Evolutionary conservation across 371 early-diverging fungal species (phyloP), one percentile per base, ranked within the genome.

Genomic region (Haplosporangium sp.): DNA sequence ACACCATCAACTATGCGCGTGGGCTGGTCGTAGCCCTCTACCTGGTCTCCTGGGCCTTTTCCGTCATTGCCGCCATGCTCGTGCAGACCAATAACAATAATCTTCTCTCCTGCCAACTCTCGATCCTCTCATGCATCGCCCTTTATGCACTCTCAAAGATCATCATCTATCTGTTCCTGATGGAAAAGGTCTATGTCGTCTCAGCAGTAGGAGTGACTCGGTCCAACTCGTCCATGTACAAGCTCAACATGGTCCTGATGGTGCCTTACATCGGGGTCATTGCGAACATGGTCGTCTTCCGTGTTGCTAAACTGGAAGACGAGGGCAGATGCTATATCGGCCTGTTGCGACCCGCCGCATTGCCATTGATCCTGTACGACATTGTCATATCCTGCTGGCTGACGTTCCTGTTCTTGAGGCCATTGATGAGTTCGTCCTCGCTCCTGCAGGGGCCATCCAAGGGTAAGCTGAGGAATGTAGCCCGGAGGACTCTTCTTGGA

Each of bases 31-130:
- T 87, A 0, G 56, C 77, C 0, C 62, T 87, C 13, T 89, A 84
- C 64, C 57, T 74, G 37, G 21, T 84, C 1, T 79, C 85, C 1
- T 89, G 86, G 89, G 81, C 75, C 18, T 86, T 85, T 60, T 82
- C 85, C 47, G 55, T 87, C 41, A 84, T 86, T 52, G 83, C 86
- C 5, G 82, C 86, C 55, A 82, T 88, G 81, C 56, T 85, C 6
- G 81, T 84, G 29, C 86, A 86, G 62, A 88, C 87, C 54, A 88
- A 88, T 66, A 87, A 88, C 59, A 76, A 80, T 60, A 88, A 88
- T 46, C 55, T 60, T 21, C 65, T 86, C 41, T 87, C 89, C 14
- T 88, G 89, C 57, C 51, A 68, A 10, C 75, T 89, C 50, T 79
- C 84, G 6, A 83, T 85, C 54, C 74, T 80, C 48, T 83, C 86